phyloP scores from a whole-genome alignment of 2,329 filamentous ascomycete genomes.

The Colletotrichum ledebouriae region DNA sequence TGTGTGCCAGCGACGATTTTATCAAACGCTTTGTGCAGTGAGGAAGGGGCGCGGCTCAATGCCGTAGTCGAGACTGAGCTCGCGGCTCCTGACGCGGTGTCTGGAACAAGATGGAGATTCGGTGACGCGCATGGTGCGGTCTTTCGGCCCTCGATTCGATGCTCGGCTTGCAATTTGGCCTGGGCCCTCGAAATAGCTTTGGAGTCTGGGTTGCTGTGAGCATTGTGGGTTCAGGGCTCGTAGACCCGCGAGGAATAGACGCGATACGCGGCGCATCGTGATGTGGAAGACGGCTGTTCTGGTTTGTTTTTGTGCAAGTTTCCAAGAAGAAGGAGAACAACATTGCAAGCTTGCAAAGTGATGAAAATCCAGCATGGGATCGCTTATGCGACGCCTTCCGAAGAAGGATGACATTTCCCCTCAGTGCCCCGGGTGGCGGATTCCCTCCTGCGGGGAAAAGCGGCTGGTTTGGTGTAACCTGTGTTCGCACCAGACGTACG shows the following conservation, averaged over 20 bases:
- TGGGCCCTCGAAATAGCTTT: too few species aligned
- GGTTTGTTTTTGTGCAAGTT: not conserved
- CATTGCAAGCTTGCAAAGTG: not conserved
- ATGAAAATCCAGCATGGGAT: not conserved
- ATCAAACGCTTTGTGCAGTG: too few species aligned
- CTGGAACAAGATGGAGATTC: too few species aligned
- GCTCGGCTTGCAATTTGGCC: too few species aligned
- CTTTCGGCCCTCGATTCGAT: too few species aligned
- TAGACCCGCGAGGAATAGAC: not conserved
- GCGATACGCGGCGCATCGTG: not conserved
- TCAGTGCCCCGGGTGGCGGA: slow-evolving; percentile 1
- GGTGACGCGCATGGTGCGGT: too few species aligned
- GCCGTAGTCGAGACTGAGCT: too few species aligned
- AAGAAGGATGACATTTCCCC: slow-evolving; percentile 4
- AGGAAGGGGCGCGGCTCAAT: too few species aligned
- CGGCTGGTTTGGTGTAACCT: not conserved
- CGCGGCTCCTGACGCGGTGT: too few species aligned
- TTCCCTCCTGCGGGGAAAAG: not conserved
- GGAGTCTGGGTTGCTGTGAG: not conserved
- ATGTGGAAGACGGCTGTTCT: too few species aligned
- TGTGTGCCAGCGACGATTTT: too few species aligned
- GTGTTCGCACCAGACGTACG: not conserved
- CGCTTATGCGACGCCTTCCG: not conserved
- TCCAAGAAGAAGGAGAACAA: not conserved
- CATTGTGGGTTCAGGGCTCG: not conserved